A percentile compares a stretch with the other conserved stretches of the same genome.
Evolutionary conservation across 139 green algal species (phyloP).

Genomic region (Chlamydomonas applanata): DNA sequence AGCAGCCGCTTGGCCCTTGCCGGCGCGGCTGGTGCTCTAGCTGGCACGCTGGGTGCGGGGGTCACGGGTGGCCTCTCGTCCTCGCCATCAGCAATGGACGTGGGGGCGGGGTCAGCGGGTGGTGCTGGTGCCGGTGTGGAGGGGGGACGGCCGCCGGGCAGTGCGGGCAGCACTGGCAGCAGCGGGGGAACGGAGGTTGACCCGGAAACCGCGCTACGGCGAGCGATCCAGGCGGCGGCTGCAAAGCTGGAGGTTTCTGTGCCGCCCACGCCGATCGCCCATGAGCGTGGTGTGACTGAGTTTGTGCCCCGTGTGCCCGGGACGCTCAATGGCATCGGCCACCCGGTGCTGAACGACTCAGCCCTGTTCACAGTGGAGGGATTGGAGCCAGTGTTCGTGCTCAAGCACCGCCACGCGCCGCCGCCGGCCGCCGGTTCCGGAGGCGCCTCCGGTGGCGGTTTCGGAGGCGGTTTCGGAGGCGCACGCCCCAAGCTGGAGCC

Average conservation of each 20-base stretch:
- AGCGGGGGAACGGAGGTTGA: no score
- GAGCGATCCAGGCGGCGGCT: neutral
- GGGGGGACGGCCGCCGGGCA: no score
- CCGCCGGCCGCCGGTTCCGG: neutral
- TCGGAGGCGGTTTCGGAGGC: neutral
- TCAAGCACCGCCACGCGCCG: neutral
- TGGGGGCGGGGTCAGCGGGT: no score
- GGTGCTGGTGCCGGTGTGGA: no score
- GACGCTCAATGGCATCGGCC: slow-evolving; percentile 6
- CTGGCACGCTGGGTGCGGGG: no score
- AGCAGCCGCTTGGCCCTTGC: no score
- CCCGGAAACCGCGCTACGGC: neutral
- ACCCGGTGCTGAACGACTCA: slow-evolving; percentile 2
- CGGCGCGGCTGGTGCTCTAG: no score
- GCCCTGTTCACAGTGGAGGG: neutral
- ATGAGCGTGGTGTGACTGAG: neutral
- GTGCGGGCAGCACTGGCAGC: no score
- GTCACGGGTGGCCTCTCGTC: no score
- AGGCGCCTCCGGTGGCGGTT: no score
- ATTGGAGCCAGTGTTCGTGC: neutral
- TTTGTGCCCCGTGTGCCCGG: neutral
- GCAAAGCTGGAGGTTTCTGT: neutral
- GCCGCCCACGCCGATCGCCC: slow-evolving; percentile 1
- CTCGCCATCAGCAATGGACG: no score
- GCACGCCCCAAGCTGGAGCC: neutral